Evolutionary conservation across 2,329 filamentous ascomycete genomes (phyloP).

Genomic region (Penicillium brevicompactum): DNA sequence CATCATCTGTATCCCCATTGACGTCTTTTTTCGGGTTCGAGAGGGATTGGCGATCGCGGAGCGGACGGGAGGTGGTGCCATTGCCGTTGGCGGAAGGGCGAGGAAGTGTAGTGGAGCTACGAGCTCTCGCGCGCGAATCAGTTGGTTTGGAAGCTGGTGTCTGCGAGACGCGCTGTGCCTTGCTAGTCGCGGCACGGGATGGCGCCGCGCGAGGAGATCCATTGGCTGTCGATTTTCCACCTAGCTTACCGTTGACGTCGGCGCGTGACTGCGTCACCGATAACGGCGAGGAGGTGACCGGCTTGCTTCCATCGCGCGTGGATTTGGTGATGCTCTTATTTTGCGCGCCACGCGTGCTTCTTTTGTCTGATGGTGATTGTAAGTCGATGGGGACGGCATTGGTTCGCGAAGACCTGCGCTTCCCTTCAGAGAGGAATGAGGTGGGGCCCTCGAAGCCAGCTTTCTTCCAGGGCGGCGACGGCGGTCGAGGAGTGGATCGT

Average conservation of each 20-base stretch:
- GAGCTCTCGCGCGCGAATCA: slow-evolving; percentile 33
- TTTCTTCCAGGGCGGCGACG: slow-evolving; percentile 92
- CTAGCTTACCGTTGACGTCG: slow-evolving; percentile 33
- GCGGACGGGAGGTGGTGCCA: slow-evolving; percentile 25
- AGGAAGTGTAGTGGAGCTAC: slow-evolving; percentile 27
- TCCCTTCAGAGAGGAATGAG: slow-evolving; percentile 69
- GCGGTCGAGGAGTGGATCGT: slow-evolving; percentile 43
- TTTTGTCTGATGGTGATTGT: slow-evolving; percentile 50
- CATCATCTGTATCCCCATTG: slow-evolving; percentile 13
- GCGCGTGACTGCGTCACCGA: slow-evolving; percentile 31
- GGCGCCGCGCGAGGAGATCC: slow-evolving; percentile 32
- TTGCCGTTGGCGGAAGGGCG: slow-evolving; percentile 21
- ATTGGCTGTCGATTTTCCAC: slow-evolving; percentile 33
- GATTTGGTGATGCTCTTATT: slow-evolving; percentile 36
- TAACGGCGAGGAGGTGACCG: slow-evolving; percentile 34
- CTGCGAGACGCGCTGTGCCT: slow-evolving; percentile 26
- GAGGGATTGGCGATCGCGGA: slow-evolving; percentile 31
- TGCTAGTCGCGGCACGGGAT: slow-evolving; percentile 25
- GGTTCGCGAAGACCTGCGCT: slow-evolving; percentile 63
- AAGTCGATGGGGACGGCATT: slow-evolving; percentile 50
- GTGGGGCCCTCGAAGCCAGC: slow-evolving; percentile 83
- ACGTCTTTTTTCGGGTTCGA: slow-evolving; percentile 23
- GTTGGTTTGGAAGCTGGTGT: slow-evolving; percentile 30
- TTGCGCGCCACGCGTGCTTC: slow-evolving; percentile 47
- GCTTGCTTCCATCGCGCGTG: slow-evolving; percentile 26